phyloP scores from a whole-genome alignment of 192 early-diverging fungal genomes.

The Chytriomyces hyalinus region DNA sequence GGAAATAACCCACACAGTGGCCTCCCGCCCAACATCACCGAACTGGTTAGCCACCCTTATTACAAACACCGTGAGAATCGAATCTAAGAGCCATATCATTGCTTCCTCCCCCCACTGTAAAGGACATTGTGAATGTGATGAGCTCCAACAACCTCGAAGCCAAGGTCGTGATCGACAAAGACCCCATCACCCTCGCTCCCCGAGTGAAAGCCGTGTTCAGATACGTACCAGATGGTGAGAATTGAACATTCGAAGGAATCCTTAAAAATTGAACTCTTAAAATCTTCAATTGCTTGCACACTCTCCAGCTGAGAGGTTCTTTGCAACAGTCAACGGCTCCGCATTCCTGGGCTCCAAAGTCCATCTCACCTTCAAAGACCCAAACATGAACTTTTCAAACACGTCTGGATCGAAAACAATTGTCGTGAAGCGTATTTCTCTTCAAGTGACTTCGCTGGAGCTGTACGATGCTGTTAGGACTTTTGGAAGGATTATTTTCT shows the following conservation, averaged over 20 bases:
- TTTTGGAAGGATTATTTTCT: slow-evolving; percentile 56
- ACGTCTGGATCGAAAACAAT: slow-evolving; percentile 57
- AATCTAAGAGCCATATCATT: neutral
- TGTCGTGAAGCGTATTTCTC: slow-evolving; percentile 55
- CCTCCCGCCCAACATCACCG: slow-evolving; percentile 50
- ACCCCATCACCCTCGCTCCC: slow-evolving; percentile 44
- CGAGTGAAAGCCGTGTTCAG: slow-evolving; percentile 52
- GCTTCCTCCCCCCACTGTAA: neutral
- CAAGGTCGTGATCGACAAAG: slow-evolving; percentile 51
- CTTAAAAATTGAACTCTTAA: neutral
- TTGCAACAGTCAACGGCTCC: slow-evolving; percentile 56
- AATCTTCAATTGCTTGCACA: neutral
- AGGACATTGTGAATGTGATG: slow-evolving; percentile 53
- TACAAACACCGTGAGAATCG: too few species aligned
- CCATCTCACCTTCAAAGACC: slow-evolving; percentile 55
- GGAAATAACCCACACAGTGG: slow-evolving; percentile 23
- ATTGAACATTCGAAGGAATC: neutral
- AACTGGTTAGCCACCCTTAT: slow-evolving; percentile 20
- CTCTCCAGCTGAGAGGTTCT: slow-evolving; percentile 54
- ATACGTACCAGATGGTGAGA: slow-evolving; percentile 51
- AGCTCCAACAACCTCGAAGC: slow-evolving; percentile 54
- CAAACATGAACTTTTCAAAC: slow-evolving; percentile 58
- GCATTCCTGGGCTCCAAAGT: slow-evolving; percentile 58
- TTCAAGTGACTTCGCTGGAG: slow-evolving; percentile 53
- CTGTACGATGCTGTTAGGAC: slow-evolving; percentile 50